A percentile compares a stretch with the other conserved stretches of the same genome.
Evolutionary conservation across 805 yeast genomes (phyloP).

Genomic region (Candida namnaoensis): DNA sequence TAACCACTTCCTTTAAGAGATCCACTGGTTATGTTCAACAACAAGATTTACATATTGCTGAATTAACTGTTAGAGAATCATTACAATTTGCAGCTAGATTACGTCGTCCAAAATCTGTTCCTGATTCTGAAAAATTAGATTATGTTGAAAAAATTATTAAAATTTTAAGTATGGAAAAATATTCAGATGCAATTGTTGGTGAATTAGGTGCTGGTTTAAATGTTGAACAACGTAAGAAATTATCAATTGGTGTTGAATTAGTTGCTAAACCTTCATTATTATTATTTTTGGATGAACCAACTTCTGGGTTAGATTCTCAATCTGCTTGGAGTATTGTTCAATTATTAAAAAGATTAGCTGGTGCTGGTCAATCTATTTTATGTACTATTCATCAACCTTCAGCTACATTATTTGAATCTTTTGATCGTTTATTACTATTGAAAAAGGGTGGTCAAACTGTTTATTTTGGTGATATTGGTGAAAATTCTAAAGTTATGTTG

Average conservation of each 20-base stretch:
- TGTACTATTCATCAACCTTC: slow-evolving; percentile 66
- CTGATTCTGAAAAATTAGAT: slow-evolving; percentile 35
- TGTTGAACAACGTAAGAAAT: slow-evolving; percentile 45
- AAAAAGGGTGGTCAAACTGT: slow-evolving; percentile 65
- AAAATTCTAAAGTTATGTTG: slow-evolving; percentile 36
- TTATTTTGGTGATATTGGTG: slow-evolving; percentile 68
- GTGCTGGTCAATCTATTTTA: slow-evolving; percentile 47
- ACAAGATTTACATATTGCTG: slow-evolving; percentile 44
- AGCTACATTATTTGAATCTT: slow-evolving; percentile 48
- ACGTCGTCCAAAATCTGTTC: slow-evolving; percentile 32
- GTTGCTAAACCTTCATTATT: slow-evolving; percentile 48
- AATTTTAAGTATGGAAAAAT: slow-evolving; percentile 40
- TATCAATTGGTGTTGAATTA: slow-evolving; percentile 47
- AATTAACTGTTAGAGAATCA: slow-evolving; percentile 45
- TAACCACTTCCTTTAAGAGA: slow-evolving; percentile 41
- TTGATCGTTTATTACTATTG: slow-evolving; percentile 51
- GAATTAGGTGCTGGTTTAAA: slow-evolving; percentile 44
- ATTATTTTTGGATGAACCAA: slow-evolving; percentile 50
- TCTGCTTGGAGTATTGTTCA: slow-evolving; percentile 52
- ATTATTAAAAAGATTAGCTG: slow-evolving; percentile 38
- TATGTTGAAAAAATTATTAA: slow-evolving; percentile 44
- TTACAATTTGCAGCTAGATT: slow-evolving; percentile 41
- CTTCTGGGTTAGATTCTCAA: slow-evolving; percentile 52
- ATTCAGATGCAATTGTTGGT: slow-evolving; percentile 38
- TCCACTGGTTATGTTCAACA: slow-evolving; percentile 52